Evolutionary conservation across 352 stramenopile genomes (phyloP), one percentile per base, ranked within the genome.

Genomic region (Globisporangium cylindrosporum): DNA sequence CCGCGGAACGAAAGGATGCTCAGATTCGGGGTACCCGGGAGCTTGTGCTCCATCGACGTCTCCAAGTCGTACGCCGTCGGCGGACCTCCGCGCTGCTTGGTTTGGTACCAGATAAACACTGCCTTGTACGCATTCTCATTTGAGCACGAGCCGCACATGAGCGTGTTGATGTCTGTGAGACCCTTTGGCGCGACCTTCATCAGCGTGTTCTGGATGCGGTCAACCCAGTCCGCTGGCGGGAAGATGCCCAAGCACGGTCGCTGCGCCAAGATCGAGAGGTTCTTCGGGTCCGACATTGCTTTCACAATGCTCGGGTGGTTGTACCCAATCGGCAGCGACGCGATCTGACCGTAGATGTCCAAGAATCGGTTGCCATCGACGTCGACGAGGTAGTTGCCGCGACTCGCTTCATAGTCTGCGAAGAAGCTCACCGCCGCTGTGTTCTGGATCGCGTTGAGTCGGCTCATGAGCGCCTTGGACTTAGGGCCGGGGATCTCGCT

Each of bases 61-160:
- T 90, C 81, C 9, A 95, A 61, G 22, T 95, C 87, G 58, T 79
- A 73, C 20, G 78, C 67, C 1, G 84, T 89, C 1, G 87, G 87
- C 5, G 84, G 78, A 9, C 87, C 85, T 22, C 83, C 83, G 65
- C 87, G 75, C 46, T 81, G 46, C 68, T 90, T 90, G 57, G 81
- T 93, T 70, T 91, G 85, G 66, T 93, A 90, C 87, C 87, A 95
- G 61, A 95, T 93, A 70, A 95, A 95, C n/a, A 89, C 87, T 18
- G 85, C 84, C 62, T 95, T 95, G 78, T 90, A 95, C 9, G 87
- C 87, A 64, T 93, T 95, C 58, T 95, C 87, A 61, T 95, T 95
- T 36, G 87, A 90, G 75, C 87, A 95, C 53, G 87, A 95, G 67
- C 87, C 87, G 62, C 87, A 95, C 87, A 95, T 95, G 68, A 93